Evolutionary conservation across 495 filamentous ascomycete genomes (phyloP), one percentile per base, ranked within the genome.

Genomic region (Cercophora scortea): DNA sequence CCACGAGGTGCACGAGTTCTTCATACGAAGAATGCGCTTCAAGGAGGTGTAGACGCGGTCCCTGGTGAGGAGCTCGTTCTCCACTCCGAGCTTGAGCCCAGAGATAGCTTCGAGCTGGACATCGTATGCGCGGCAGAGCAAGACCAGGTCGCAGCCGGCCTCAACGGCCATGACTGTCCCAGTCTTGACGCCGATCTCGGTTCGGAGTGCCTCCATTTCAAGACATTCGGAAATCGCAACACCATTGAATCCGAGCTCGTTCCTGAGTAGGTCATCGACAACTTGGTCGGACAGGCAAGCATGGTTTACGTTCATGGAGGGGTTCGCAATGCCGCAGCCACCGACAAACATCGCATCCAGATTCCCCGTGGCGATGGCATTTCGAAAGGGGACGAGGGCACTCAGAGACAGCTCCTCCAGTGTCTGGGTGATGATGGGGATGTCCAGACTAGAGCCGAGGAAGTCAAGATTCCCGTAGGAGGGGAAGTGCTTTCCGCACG

Each of bases 111-210:
- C 90, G 58, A 91, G 79, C 62, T 95, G 90, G 16, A 88, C 84
- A 19, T 86, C 79, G 59, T 89, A 93, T 13, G 88, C 89, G 18
- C 89, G 82, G 60, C 90, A 95, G 11, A 94, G 75, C 12, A 95
- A 75, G 13, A 95, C 80, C 35, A 94, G 69, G 72, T 95, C 90
- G 62, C 89, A 95, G 32, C 90, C 90, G 15, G 90, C 90, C 63
- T 93, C 90, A 51, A 94, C 87, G 0, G 90, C 90, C 90, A 95
- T 95, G 50, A 95, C 88, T 0, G 88, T 93, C 13, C 90, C 89
- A 12, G 89, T 89, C 52, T 88, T 86, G n/a, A 95, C 87, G 11
- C 90, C 90, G 55, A 95, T 93, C 56, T 95, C 91, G 56, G 90
- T 87, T 47, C 86, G 86, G 12, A 95, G 76, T 1, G 89, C 88